phyloP scores from a whole-genome alignment of 2,329 filamentous ascomycete species.

The Alternaria novae-zelandiae region DNA sequence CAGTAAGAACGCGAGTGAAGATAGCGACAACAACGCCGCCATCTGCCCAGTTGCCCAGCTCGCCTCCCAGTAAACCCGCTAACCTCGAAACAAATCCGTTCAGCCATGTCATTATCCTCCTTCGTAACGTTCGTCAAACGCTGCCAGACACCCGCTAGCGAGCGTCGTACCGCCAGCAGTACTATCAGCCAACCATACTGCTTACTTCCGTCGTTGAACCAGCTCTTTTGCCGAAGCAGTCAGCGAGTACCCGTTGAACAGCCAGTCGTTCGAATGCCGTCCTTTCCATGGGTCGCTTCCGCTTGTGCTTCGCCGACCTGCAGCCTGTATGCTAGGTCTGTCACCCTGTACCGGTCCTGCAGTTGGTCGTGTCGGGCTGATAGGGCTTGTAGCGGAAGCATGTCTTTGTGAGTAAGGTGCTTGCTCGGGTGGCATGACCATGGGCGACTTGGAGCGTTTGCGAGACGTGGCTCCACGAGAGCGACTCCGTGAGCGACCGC shows the following conservation, averaged over 20 bases:
- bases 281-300: slow-evolving; percentile 46
- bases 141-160: slow-evolving; percentile 27
- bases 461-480: slow-evolving; percentile 31
- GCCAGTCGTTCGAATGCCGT: slow-evolving; percentile 49
- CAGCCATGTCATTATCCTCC: neutral
- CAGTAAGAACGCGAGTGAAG: neutral
- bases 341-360: slow-evolving; percentile 22
- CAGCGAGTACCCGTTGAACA: slow-evolving; percentile 48
- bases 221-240: slow-evolving; percentile 44
- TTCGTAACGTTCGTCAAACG: slow-evolving; percentile 1
- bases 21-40: neutral
- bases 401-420: slow-evolving; percentile 10
- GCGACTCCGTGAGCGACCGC: slow-evolving; percentile 43
- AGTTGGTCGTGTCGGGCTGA: slow-evolving; percentile 13
- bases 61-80: neutral
- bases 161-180: slow-evolving; percentile 30
- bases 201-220: slow-evolving; percentile 30
- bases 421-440: slow-evolving; percentile 36
- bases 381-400: slow-evolving; percentile 12
- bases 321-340: slow-evolving; percentile 32
- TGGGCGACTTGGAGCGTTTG: slow-evolving; percentile 42
- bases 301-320: slow-evolving; percentile 34
- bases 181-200: slow-evolving; percentile 12
- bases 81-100: neutral
- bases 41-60: neutral